phyloP scores from a whole-genome alignment of 495 filamentous ascomycete genomes.

The Beverwykella pulmonaria region DNA sequence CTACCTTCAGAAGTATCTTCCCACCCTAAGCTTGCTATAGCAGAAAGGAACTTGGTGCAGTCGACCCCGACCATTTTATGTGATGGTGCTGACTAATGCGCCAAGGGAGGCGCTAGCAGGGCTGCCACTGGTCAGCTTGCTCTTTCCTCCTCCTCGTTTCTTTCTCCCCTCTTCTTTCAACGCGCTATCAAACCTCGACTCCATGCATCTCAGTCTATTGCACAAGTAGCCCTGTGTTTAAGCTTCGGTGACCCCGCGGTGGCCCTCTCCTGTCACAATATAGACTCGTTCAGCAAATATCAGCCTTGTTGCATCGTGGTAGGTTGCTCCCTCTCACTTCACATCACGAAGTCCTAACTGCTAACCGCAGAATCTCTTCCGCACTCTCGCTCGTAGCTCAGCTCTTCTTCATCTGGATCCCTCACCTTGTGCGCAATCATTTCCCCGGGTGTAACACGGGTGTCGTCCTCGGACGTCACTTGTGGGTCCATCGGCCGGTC shows the following conservation, averaged over 20 bases:
- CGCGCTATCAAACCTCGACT: neutral
- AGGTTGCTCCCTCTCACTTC: neutral
- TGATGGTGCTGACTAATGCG: neutral
- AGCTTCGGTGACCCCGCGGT: too few relatives aligned
- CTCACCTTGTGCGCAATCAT: neutral
- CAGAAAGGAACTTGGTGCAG: too few relatives aligned
- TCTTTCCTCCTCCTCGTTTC: neutral
- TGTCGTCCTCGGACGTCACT: slow-evolving; percentile 15
- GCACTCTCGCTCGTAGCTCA: neutral
- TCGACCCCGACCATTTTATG: neutral
- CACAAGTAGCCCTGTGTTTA: neutral
- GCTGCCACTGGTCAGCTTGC: neutral
- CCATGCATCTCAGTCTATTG: neutral
- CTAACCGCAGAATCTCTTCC: neutral
- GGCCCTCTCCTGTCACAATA: neutral
- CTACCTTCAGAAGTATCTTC: too few relatives aligned
- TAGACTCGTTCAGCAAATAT: neutral
- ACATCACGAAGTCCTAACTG: neutral
- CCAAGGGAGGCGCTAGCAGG: neutral
- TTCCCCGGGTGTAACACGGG: slow-evolving; percentile 1
- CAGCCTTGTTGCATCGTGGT: neutral
- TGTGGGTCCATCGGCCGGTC: slow-evolving; percentile 17
- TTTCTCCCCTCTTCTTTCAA: neutral
- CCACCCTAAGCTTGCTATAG: too few relatives aligned
- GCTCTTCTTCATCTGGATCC: neutral